Conservation (phyloP, 176 grass and related monocot species). For the Guadua angustifolia region DNA sequence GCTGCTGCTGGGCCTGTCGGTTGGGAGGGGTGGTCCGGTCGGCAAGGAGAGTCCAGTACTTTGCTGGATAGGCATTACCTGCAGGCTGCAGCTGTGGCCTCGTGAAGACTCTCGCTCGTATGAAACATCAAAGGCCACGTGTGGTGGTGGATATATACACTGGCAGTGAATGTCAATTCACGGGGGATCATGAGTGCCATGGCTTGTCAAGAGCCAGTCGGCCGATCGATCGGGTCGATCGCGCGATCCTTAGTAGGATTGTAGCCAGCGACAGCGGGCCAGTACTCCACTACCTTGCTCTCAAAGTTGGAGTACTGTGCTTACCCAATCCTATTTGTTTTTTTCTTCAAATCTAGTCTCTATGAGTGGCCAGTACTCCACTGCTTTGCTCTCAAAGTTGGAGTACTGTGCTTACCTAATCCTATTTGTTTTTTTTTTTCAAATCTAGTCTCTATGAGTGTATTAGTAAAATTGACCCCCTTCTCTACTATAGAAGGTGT, state of each 20-base stretch:
- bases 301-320: background rate
- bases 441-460: too few relatives aligned
- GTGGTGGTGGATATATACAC: conserved; percentile 36
- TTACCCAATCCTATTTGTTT: too few relatives aligned
- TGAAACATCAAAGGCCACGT: conserved; percentile 35
- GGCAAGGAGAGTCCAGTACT: background rate
- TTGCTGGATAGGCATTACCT: conserved; percentile 15
- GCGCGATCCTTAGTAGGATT: conserved; percentile 39
- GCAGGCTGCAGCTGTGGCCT: background rate
- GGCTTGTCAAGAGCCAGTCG: conserved; percentile 35
- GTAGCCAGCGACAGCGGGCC: conserved; percentile 13
- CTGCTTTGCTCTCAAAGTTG: background rate
- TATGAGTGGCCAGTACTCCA: conserved; percentile 42
- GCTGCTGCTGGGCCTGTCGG: background rate
- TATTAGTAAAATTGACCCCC: too few relatives aligned
- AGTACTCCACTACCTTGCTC: background rate
- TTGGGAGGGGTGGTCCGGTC: background rate
- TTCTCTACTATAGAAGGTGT: too few relatives aligned
- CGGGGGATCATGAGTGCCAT: conserved; percentile 28
- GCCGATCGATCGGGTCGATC: conserved; percentile 27
- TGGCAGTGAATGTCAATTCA: conserved; percentile 44
- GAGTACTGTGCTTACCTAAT: too few relatives aligned
- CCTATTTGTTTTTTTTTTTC: too few relatives aligned
- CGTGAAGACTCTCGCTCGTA: conserved; percentile 38
- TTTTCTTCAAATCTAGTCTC: too few relatives aligned